Base-by-base conservation (phyloP, 2,329 filamentous ascomycete genomes). In the Chrysoporthe deuterocubensis region DNA sequence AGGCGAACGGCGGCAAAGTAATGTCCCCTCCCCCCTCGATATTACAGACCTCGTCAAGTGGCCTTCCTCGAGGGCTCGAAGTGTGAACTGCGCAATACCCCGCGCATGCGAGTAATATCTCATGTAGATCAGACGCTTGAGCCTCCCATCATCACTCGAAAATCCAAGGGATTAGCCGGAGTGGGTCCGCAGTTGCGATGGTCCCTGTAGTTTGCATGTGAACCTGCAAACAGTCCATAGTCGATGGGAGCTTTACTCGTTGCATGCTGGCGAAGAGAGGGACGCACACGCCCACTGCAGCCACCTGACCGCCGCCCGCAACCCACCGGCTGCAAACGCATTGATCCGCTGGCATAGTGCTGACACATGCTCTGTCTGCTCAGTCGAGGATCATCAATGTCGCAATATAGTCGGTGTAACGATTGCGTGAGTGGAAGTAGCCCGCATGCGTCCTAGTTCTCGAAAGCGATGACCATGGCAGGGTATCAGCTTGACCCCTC, bases 391-490 rank as follows among this genome's bases (percentile, higher is more conserved):
- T 42, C 37, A 40, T 54, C 34, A 48, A 63, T 66, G 26, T 56
- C 37, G 42, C 44, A 58, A 54, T 16, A 58, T 59, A 68, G 66
- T 68, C 66, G 58, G 62, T 62, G 67, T 66, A 44, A 59, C 21
- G 4, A 42, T 11, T 54, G 43, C 32, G 14, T 48, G 11, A 26
- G 21, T 13, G 6, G 42, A 34, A 48, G 5, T 14, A n/a, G 8
- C 7, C 8, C 6, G 48, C 34, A n/a, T 52, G 60, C 8, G 32
- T 50, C 60, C 46, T 13, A 26, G n/a, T 4, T 6, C 5, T 52
- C 16, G 32, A 62, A 40, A 11, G 18, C 26, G n/a, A 46, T 46
- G n/a, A 48, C n/a, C 9, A 18, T 32, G 26, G 21, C 2, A 5
- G 2, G 43, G 13, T n/a, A 18, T 21, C 13, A 21, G 57, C 37